phyloP scores from a whole-genome alignment of 2,329 filamentous ascomycete genomes.

The Aureobasidium sp. region DNA sequence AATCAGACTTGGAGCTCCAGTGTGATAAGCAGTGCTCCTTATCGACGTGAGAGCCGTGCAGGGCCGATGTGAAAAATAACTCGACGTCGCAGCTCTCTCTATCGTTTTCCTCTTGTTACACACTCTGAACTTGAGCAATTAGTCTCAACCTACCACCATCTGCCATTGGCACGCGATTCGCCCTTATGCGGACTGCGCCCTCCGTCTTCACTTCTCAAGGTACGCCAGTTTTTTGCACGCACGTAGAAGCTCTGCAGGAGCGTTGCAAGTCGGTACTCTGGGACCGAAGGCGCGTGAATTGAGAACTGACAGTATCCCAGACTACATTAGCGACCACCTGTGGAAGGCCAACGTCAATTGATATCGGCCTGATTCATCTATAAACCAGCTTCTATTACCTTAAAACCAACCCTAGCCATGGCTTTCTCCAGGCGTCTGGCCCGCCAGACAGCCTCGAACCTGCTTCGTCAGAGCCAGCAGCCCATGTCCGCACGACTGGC shows the following conservation, averaged over 20 bases:
- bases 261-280: conserved; percentile 2
- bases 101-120: conserved; percentile 23
- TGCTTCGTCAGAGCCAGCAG: conserved; percentile 24
- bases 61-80: conserved; percentile 14
- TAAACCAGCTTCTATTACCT: conserved; percentile 6
- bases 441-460: conserved; percentile 27
- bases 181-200: conserved; percentile 42
- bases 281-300: neutral
- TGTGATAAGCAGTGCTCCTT: conserved; percentile 14
- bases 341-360: conserved; percentile 61
- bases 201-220: conserved; percentile 48
- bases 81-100: conserved; percentile 10
- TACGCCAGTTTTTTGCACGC: conserved; percentile 29
- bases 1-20: conserved; percentile 2
- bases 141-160: conserved; percentile 14
- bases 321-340: conserved; percentile 64
- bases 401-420: conserved; percentile 21
- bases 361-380: conserved; percentile 23
- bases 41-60: conserved; percentile 11
- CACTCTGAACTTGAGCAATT: conserved; percentile 22
- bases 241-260: conserved; percentile 12
- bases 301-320: conserved; percentile 29
- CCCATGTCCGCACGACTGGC: conserved; percentile 21
- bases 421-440: conserved; percentile 29
- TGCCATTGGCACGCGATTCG: conserved; percentile 19